phyloP scores from a whole-genome alignment of 2,329 filamentous ascomycete genomes.

The Beauveria rudraprayagi region DNA sequence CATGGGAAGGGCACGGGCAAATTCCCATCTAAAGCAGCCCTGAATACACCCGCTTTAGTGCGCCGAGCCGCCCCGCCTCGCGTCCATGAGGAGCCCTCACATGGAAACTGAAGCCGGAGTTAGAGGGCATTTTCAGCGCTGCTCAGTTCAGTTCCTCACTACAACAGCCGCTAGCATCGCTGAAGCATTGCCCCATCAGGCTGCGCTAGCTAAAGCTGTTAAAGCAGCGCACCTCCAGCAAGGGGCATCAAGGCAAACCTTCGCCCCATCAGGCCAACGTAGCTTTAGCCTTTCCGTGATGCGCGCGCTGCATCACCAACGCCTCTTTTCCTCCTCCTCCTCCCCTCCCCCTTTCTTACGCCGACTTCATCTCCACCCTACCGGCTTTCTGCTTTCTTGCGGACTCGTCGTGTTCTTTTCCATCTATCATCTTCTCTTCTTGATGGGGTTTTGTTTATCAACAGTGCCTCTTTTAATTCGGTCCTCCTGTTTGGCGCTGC shows the following conservation, averaged over 20 bases:
- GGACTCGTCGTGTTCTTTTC: slow-evolving; percentile 8
- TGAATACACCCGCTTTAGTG: neutral
- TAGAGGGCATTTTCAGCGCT: neutral
- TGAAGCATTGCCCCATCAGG: neutral
- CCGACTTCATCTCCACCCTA: slow-evolving; percentile 8
- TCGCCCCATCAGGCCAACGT: slow-evolving; percentile 28
- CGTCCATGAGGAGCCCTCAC: neutral
- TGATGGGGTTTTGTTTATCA: slow-evolving; percentile 9
- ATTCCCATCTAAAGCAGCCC: neutral
- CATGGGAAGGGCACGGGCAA: neutral
- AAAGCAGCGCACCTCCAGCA: neutral
- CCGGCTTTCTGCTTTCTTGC: slow-evolving; percentile 5
- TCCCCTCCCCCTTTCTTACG: slow-evolving; percentile 6
- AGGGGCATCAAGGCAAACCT: slow-evolving; percentile 3
- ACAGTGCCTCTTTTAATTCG: slow-evolving; percentile 13
- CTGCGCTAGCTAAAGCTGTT: neutral
- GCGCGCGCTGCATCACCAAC: slow-evolving; percentile 15
- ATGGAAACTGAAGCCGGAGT: neutral
- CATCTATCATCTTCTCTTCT: slow-evolving; percentile 12
- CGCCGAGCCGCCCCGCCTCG: neutral
- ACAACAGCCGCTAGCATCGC: neutral
- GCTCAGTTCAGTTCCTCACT: too few species aligned
- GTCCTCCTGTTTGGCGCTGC: slow-evolving; percentile 2
- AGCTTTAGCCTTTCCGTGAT: slow-evolving; percentile 26
- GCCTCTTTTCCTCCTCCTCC: slow-evolving; percentile 14